Evolutionary conservation across 257 asterid genomes (phyloP).

Genomic region (Solanum paucissectum): DNA sequence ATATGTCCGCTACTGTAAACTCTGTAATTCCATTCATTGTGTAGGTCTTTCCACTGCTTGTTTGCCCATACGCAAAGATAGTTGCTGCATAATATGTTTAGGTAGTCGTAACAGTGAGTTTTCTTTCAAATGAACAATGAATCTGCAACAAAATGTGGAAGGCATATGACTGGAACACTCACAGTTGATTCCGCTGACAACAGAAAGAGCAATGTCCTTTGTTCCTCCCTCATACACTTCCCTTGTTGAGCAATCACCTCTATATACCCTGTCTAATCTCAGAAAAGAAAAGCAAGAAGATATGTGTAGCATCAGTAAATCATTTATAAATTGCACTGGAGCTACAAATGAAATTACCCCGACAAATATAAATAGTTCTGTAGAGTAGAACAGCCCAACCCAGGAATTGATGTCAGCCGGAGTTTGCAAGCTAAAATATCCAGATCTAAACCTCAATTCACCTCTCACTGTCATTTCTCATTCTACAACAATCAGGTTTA

Average conservation of each 20-base stretch:
- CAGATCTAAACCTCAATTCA: conserved; percentile 1
- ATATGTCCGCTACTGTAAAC: conserved; percentile 68
- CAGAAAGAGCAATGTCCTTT: conserved; percentile 86
- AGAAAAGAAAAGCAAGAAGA: background rate
- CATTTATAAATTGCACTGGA: background rate
- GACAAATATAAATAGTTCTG: background rate
- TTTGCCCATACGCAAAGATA: conserved; percentile 96
- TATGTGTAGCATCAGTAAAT: background rate
- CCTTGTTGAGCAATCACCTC: conserved; percentile 83
- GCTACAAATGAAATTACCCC: background rate
- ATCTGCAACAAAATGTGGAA: background rate
- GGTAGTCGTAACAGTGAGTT: background rate
- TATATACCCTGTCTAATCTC: conserved; percentile 66
- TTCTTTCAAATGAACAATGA: background rate
- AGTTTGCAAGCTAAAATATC: background rate
- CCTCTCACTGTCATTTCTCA: background rate
- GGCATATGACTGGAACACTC: conserved; percentile 29
- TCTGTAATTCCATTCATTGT: conserved; percentile 98
- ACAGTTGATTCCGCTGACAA: conserved; percentile 88
- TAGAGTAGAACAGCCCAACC: background rate
- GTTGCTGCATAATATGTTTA: conserved; percentile 54
- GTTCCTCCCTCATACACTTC: conserved; percentile 80
- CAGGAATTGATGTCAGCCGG: background rate
- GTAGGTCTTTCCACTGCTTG: conserved; percentile 99
- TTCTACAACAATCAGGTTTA: background rate